Evolutionary conservation across 2,329 filamentous ascomycete genomes (phyloP), one percentile per base, ranked within the genome.

Genomic region (Scedosporium aurantiacum): DNA sequence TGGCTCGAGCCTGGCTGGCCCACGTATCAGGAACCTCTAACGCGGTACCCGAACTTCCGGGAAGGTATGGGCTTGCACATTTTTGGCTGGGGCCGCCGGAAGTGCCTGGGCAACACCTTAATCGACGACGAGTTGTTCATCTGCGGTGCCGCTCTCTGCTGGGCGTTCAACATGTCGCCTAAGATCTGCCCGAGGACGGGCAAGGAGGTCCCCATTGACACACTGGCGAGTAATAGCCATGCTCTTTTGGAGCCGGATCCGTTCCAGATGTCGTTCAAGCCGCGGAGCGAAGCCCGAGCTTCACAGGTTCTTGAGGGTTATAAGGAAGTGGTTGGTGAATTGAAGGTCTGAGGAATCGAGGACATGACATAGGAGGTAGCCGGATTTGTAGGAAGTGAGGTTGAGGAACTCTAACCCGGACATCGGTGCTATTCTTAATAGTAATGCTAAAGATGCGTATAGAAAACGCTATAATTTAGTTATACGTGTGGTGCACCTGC

Each of bases 1-100:
- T 88, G 82, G 75, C 76, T 88, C 10, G 80, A 85, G 65, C 71
- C 80, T n/a, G 74, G 73, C 18, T 88, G 80, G 78, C 85, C 85
- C 0, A 85, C 84, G 0, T 87, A 81, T 72, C 81, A 86, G 67
- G 83, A 82, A 67, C 85, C 85, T 0, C 77, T 87, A 16, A 79
- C 79, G 1, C 77, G 79, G 62, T 86, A 82, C 67, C 85, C 85
- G 16, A 84, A 81, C 69, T 79, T 87, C 68, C 82, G 84, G 65
- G 78, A 81, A 67, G 78, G 78, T 40, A 71, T 74, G 2, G 79
- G 79, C 43, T 83, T 86, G 79, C 81, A 84, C 64, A 84, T 81
- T 0, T 87, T 87, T 67, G 84, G 84, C 28, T 87, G 79, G 76
- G 85, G 84, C 37, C 82, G 84, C 52, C 78, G 85, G 63, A 79